Conservation (phyloP, 495 filamentous ascomycete species). For the Xanthoparmelia taractica region DNA sequence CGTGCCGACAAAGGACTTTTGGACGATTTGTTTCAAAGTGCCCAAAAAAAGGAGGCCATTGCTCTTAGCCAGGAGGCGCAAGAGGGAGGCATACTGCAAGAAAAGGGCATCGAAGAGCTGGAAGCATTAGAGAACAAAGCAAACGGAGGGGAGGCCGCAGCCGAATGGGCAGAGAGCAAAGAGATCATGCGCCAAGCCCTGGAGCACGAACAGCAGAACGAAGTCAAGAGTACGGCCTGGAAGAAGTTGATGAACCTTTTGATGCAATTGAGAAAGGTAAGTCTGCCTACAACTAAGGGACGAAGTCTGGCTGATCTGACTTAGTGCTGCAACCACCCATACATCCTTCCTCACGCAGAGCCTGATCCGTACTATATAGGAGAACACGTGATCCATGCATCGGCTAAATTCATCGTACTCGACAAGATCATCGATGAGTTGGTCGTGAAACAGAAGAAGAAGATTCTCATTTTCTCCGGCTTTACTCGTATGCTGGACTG, state of each 20-base stretch:
- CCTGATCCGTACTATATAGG: constrained; percentile 45
- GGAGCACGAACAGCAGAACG: constrained; percentile 34
- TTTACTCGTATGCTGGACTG: constrained; percentile 54
- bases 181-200: constrained; percentile 41
- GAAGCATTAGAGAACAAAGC: constrained; percentile 20
- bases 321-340: constrained; percentile 54
- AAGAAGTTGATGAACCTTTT: constrained; percentile 54
- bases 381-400: constrained; percentile 47
- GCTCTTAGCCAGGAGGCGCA: constrained; percentile 29
- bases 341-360: constrained; percentile 45
- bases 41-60: constrained; percentile 41
- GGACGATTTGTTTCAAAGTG: constrained; percentile 46
- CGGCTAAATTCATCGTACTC: constrained; percentile 58
- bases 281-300: background rate
- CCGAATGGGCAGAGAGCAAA: constrained; percentile 40
- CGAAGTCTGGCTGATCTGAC: background rate
- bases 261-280: constrained; percentile 52
- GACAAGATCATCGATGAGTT: constrained; percentile 53
- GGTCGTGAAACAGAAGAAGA: constrained; percentile 49
- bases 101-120: constrained; percentile 25
- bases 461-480: constrained; percentile 56
- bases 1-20: constrained; percentile 45
- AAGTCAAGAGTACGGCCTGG: constrained; percentile 38
- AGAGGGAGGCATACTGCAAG: constrained; percentile 21
- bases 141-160: constrained; percentile 19